Evolutionary conservation across 768 basidiomycete genomes (phyloP).

Genomic region (Russula abietina): DNA sequence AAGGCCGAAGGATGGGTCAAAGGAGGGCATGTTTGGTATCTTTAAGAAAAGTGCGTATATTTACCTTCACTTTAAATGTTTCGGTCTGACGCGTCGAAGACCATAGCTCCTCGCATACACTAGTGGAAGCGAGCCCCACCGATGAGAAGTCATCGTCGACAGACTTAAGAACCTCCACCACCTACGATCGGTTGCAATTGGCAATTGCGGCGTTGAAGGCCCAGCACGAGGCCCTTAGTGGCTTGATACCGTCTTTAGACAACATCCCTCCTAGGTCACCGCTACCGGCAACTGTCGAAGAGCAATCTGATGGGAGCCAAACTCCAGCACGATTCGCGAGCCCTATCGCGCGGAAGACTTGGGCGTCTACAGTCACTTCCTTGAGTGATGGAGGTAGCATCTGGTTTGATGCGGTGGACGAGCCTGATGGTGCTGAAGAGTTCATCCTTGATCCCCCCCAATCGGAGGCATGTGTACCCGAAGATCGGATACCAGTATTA

Average conservation of each 20-base stretch:
- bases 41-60: constrained; percentile 24
- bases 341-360: constrained; percentile 20
- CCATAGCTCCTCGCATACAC: constrained; percentile 5
- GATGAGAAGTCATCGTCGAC: constrained; percentile 18
- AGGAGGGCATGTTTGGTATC: constrained; percentile 37
- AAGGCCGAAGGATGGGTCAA: constrained; percentile 58
- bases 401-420: constrained; percentile 75
- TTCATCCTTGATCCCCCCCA: constrained; percentile 44
- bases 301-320: constrained; percentile 34
- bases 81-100: constrained; percentile 5
- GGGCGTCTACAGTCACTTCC: constrained; percentile 28
- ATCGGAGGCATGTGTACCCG: constrained; percentile 26
- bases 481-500: constrained; percentile 34
- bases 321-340: constrained; percentile 23
- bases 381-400: constrained; percentile 36
- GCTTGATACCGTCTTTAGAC: constrained; percentile 31
- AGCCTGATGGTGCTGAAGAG: constrained; percentile 58
- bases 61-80: background rate
- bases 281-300: constrained; percentile 45
- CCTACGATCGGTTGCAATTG: constrained; percentile 41
- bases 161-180: constrained; percentile 15
- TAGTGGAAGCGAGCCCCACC: background rate
- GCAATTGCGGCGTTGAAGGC: constrained; percentile 51
- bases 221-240: constrained; percentile 50
- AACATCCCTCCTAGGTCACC: constrained; percentile 29